Percentiles rank a stretch among this genome's conserved stretches.
These are phyloP conservation scores for Hirsutella minnesotensis DNA, from an alignment of 2,329 filamentous ascomycete species.

Conservation along the genomic window DNA sequence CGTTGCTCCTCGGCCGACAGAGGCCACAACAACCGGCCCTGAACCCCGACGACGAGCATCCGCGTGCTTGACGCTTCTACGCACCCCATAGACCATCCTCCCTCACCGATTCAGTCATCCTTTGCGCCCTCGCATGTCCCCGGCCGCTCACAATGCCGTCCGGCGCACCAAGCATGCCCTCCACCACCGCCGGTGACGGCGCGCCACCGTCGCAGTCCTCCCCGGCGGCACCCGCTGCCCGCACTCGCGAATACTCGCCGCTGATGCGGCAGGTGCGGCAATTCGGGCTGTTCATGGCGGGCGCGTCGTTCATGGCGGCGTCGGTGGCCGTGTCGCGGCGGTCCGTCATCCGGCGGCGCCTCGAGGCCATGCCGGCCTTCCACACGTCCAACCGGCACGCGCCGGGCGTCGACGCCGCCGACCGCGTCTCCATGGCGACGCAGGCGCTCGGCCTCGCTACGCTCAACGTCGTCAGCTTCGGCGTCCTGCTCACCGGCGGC, in stretches of 20 bases:
- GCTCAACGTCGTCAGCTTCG: constrained; percentile 68
- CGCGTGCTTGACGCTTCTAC: too few relatives aligned
- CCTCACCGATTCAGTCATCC: too few relatives aligned
- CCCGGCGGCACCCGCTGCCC: too few relatives aligned
- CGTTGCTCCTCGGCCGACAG: too few relatives aligned
- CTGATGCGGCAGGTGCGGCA: constrained; percentile 38
- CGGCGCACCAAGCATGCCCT: background rate
- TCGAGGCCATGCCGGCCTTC: constrained; percentile 54
- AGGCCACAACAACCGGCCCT: too few relatives aligned
- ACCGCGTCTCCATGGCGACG: constrained; percentile 50
- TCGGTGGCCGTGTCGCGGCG: constrained; percentile 62
- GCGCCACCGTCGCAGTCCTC: background rate
- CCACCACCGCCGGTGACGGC: background rate
- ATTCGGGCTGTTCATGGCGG: constrained; percentile 60
- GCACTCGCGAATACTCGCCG: constrained; percentile 19
- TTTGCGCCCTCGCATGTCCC: too few relatives aligned
- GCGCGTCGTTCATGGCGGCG: constrained; percentile 62
- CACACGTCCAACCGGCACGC: constrained; percentile 47
- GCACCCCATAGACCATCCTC: too few relatives aligned
- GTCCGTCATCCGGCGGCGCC: constrained; percentile 51
- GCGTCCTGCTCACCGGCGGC: constrained; percentile 63
- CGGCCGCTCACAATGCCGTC: background rate
- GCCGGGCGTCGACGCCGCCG: constrained; percentile 14
- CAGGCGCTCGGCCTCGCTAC: constrained; percentile 81
- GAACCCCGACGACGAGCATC: too few relatives aligned